Percentiles rank a stretch among this genome's conserved stretches.
Conservation (phyloP, 805 yeast species). For the Pichia heedii region DNA sequence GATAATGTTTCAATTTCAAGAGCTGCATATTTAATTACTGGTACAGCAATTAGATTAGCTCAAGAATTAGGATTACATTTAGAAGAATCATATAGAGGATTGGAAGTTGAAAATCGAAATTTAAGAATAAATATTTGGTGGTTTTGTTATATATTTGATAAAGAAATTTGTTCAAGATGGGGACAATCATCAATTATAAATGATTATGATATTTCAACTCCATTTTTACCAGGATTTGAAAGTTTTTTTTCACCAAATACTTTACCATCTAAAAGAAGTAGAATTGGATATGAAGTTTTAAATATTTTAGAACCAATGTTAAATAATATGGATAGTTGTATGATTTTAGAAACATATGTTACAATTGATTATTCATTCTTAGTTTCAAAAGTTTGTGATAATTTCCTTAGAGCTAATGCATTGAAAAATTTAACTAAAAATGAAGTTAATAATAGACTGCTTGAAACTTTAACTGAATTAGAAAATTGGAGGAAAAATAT, state of each 20-base stretch:
- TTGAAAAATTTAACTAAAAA: constrained; percentile 12
- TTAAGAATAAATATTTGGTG: constrained; percentile 40
- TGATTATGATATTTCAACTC: constrained; percentile 31
- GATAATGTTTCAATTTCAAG: constrained; percentile 29
- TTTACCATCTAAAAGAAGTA: constrained; percentile 3
- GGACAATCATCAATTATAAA: constrained; percentile 43
- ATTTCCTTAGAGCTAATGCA: constrained; percentile 24
- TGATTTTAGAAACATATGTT: constrained; percentile 12
- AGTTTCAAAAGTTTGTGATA: constrained; percentile 19
- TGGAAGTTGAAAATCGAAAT: constrained; percentile 29
- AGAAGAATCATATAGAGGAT: constrained; percentile 32
- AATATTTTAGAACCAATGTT: constrained; percentile 7
- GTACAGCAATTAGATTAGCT: constrained; percentile 44
- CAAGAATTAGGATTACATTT: constrained; percentile 51
- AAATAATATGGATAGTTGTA: background rate
- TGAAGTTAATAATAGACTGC: constrained; percentile 12
- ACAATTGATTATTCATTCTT: constrained; percentile 19
- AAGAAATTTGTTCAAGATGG: constrained; percentile 33
- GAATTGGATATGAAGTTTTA: constrained; percentile 3
- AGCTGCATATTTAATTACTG: constrained; percentile 31
- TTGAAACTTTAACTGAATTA: constrained; percentile 16
- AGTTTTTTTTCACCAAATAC: constrained; percentile 14
- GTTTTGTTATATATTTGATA: constrained; percentile 39
- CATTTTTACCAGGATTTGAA: constrained; percentile 19
- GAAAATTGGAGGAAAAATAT: constrained; percentile 23